phyloP scores from a whole-genome alignment of 2,329 filamentous ascomycete species.

The Tolypocladium paradoxum region DNA sequence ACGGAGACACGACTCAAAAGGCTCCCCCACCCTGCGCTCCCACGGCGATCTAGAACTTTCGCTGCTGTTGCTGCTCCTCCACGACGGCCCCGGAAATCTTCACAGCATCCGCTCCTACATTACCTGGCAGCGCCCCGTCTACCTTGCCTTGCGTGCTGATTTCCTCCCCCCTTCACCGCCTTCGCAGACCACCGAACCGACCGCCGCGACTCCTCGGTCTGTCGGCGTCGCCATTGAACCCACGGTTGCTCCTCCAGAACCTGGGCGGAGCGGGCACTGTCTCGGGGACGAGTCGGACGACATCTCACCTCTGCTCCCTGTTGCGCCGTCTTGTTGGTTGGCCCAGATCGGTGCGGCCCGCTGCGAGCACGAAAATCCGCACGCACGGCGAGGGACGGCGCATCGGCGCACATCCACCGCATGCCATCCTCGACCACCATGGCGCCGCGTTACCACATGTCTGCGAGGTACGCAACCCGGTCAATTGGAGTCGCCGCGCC shows the following conservation, averaged over 20 bases:
- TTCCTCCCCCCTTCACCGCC: neutral
- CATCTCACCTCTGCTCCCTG: neutral
- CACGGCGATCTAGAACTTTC: slow-evolving; percentile 1
- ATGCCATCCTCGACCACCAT: neutral
- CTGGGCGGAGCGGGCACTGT: neutral
- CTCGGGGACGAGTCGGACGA: neutral
- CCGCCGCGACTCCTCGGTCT: neutral
- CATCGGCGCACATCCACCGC: neutral
- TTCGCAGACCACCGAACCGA: neutral
- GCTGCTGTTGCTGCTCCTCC: neutral
- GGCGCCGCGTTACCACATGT: slow-evolving; percentile 7
- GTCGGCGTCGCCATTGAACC: neutral
- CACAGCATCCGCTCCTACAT: neutral
- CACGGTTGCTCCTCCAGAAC: neutral
- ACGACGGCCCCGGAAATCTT: neutral
- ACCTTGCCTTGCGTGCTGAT: neutral
- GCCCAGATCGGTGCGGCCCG: neutral
- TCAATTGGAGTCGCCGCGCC: neutral
- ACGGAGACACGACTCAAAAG: neutral
- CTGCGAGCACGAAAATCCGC: neutral
- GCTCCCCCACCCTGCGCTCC: slow-evolving; percentile 1
- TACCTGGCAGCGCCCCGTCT: neutral
- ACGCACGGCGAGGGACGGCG: neutral
- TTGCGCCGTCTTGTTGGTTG: neutral
- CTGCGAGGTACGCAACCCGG: slow-evolving; percentile 5